Evolutionary conservation across 139 green algal genomes (phyloP), one percentile per base, ranked within the genome.

Genomic region (Axilococcus clingmanii): DNA sequence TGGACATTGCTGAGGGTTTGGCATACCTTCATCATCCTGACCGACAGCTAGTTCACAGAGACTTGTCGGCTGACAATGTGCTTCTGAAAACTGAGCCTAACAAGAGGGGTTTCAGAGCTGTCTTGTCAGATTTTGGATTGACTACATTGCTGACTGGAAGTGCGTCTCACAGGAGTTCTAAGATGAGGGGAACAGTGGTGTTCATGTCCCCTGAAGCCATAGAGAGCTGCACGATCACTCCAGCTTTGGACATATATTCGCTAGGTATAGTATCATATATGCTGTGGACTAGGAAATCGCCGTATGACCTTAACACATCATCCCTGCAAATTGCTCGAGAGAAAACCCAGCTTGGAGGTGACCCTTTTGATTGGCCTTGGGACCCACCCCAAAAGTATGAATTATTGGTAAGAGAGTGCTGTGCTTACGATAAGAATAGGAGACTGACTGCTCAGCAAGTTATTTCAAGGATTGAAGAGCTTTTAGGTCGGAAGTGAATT

Each of bases 111-210:
- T 62, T 62, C 54, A 14, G 54, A 2, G 54, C 40, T 4, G 27
- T 62, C 45, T 35, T 62, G 7, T 40, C 54, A 11, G 54, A 62
- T 34, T 62, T 62, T 55, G 57, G 57, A n/a, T 40, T 65, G 16
- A 57, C 32, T 40, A 65, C 45, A 1, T 17, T 28, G 33, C 32
- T 65, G 2, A 19, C 19, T 16, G 31, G 11, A 0, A 40, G 35
- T 16, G n/a, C 36, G n/a, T 59, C 45, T n/a, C 57, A 65, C 34
- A 20, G 33, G 7, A 65, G 48, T 2, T 49, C 32, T 30, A 14
- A 57, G 25, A 40, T 55, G 19, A 65, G 45, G 34, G 57, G 57
- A 30, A 65, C 57, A 0, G 23, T 65, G 8, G 23, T 55, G 16
- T 65, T 65, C 25, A 48, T 40, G 43, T 22, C 30, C 9, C 24